Evolutionary conservation across 192 early-diverging fungal species (phyloP).

Genomic region (Spizellomyces sp.): DNA sequence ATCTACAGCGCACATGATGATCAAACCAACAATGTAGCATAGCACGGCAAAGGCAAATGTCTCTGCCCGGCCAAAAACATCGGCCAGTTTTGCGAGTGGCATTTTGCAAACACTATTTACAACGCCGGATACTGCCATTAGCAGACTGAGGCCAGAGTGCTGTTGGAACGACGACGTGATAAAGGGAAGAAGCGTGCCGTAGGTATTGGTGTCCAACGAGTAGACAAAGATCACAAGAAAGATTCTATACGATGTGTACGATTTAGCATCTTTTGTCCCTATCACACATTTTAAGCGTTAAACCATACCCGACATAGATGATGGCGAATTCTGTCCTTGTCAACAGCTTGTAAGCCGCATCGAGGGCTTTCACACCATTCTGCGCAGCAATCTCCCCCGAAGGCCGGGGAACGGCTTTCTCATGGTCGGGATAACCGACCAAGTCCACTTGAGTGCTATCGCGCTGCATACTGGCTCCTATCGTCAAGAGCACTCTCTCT

Average conservation of each 20-base stretch:
- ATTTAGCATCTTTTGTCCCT: no score
- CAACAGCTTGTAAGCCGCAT: background rate
- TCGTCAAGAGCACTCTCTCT: no score
- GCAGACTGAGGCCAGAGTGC: background rate
- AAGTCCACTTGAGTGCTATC: no score
- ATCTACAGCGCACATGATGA: background rate
- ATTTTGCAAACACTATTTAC: background rate
- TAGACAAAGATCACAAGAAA: background rate
- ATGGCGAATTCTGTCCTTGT: background rate
- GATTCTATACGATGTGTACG: background rate
- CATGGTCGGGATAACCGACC: no score
- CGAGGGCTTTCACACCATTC: background rate
- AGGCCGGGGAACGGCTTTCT: no score
- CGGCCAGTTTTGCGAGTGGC: background rate
- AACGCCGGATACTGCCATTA: background rate
- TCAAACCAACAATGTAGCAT: background rate
- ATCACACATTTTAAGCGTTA: no score
- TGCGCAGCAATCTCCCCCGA: no score
- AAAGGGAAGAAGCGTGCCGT: background rate
- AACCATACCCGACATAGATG: background rate
- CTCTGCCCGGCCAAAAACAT: constrained; percentile 4
- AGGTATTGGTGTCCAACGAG: background rate
- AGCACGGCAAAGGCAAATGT: background rate
- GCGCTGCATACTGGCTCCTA: no score
- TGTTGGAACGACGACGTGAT: constrained; percentile 2